Evolutionary conservation across 2,329 filamentous ascomycete species (phyloP).

Genomic region (Xylaria multiplex): DNA sequence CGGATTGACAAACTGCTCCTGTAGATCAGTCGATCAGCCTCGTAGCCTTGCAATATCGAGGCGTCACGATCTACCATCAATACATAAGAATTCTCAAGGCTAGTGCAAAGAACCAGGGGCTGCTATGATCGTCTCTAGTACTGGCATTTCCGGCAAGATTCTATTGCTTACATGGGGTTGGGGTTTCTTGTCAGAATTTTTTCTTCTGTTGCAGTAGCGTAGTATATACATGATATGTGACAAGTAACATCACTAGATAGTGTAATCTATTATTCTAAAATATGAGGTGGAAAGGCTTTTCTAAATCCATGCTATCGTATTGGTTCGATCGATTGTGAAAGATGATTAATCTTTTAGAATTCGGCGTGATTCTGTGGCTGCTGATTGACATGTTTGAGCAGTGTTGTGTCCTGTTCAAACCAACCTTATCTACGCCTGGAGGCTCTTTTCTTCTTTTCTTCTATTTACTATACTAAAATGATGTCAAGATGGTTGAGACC

Average conservation of each 20-base stretch:
- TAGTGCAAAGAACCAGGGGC: background rate
- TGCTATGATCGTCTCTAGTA: background rate
- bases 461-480: conserved; percentile 1
- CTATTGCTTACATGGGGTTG: background rate
- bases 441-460: too few species aligned
- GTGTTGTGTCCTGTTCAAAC: background rate
- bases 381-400: background rate
- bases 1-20: background rate
- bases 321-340: background rate
- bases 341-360: conserved; percentile 9
- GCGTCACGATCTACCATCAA: too few species aligned
- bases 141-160: conserved; percentile 2
- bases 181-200: conserved; percentile 15
- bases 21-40: conserved; percentile 7
- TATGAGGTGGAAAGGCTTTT: too few species aligned
- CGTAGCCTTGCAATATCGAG: conserved; percentile 5
- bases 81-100: background rate
- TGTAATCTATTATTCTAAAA: background rate
- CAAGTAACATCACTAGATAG: background rate
- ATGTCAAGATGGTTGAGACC: background rate
- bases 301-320: too few species aligned
- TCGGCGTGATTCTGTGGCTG: background rate
- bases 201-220: conserved; percentile 5
- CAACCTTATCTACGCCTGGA: too few species aligned
- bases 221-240: conserved; percentile 3